Base-by-base conservation (phyloP, 257 asterid species). In the Anisodus tanguticus region DNA sequence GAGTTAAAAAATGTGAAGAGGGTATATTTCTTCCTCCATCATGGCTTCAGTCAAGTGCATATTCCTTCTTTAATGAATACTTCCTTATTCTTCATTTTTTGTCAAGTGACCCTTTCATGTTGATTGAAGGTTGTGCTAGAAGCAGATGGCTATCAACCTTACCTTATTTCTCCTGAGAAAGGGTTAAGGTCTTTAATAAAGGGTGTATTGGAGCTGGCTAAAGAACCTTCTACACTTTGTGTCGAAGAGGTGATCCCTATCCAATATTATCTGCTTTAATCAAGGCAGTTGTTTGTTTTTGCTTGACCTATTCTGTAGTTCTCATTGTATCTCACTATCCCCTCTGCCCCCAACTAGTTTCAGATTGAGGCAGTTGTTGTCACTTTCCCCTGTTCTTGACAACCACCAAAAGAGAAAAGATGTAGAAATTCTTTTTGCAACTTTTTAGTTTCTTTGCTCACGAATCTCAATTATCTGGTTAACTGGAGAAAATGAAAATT, bases 91-190 rank as follows among this genome's bases (percentile, higher is more conserved):
- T 83, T 63, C 37, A 69, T 62, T 37, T 53, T 63, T 45, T 41
- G 35, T 85, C 19, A 82, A 84, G 70, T 91, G 84, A 89, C 79
- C 72, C 77, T 59, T 87, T 83, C 17, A 71, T 41, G 17, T 68
- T 69, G 55, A 66, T 85, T 22, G 67, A 92, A 97, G 99, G 94
- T 97, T 86, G 99, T 97, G 84, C 93, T 97, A 31, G 99, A 97
- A 90, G 99, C 99, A 9, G 98, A 97, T 85, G 99, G 99, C 83
- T 97, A 97, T 88, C 99, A 97, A 84, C 99, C 99, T 37, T 97
- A 97, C 89, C 99, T 95, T 84, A 95, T 97, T 84, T 97, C 99
- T 85, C 99, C 99, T 63, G 98, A 97, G 91, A 95, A 94, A 88
- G 99, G 99, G 78, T 87, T 95, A 90, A 92, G 98, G 90, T 95